These are phyloP conservation scores for Biancaea sappan DNA, from an alignment of 306 rosid species.

Conservation along the genomic window DNA sequence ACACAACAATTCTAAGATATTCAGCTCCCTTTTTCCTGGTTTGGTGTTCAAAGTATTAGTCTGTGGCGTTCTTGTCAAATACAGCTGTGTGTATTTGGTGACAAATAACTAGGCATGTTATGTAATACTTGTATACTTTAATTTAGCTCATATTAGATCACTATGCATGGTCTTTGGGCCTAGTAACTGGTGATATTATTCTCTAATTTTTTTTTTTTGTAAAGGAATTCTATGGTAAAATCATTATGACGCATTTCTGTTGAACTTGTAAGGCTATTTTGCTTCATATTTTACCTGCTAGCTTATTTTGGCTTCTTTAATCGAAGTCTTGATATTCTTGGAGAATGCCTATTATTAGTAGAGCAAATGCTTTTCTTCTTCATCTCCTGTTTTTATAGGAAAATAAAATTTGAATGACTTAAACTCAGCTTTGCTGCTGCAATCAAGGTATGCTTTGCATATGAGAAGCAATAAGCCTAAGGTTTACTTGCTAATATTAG, in stretches of 20 bases:
- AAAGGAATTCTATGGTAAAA: background rate
- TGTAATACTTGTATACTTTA: background rate
- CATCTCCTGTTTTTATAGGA: background rate
- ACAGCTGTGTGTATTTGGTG: background rate
- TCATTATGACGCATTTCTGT: background rate
- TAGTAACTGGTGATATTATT: background rate
- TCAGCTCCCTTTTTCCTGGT: background rate
- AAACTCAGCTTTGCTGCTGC: slow-evolving; percentile 1
- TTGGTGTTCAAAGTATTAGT: background rate
- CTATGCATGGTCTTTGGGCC: background rate
- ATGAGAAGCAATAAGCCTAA: background rate
- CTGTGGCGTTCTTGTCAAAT: background rate
- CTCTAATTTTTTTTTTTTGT: background rate
- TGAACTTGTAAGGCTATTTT: background rate
- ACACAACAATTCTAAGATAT: background rate
- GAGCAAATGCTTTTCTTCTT: background rate
- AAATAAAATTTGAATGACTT: background rate
- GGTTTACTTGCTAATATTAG: background rate
- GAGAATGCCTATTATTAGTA: background rate
- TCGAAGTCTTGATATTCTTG: background rate
- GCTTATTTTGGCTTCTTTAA: background rate
- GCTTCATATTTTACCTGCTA: background rate
- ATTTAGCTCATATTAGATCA: background rate
- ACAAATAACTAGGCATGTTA: background rate
- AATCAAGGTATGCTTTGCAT: background rate